Evolutionary conservation across 2,329 filamentous ascomycete genomes (phyloP).

Genomic region (Fusarium sacchari): DNA sequence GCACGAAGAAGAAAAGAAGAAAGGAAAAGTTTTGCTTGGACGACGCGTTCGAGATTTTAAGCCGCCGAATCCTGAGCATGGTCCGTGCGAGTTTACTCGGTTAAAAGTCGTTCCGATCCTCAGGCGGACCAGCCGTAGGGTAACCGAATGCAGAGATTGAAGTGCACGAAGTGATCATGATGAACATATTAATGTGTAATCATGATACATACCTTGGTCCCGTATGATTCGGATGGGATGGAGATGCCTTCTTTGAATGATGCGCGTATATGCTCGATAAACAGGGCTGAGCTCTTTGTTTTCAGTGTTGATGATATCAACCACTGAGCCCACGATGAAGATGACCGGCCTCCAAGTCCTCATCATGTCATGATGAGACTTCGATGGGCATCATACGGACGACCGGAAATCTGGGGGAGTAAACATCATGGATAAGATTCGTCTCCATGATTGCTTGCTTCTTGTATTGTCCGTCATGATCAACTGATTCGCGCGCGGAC

Average conservation of each 20-base stretch:
- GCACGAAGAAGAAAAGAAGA: conserved; percentile 76
- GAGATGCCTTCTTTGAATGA: not conserved
- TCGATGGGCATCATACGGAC: not conserved
- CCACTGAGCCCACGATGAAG: not conserved
- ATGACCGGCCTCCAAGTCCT: too few relatives aligned
- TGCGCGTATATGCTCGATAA: not conserved
- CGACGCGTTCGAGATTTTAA: conserved; percentile 44
- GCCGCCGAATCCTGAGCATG: not conserved
- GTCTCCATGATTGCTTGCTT: not conserved
- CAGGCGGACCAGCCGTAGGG: not conserved
- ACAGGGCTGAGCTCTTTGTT: not conserved
- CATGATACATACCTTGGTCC: not conserved
- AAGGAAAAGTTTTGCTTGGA: conserved; percentile 51
- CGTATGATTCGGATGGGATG: not conserved
- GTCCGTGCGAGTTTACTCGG: conserved; percentile 12
- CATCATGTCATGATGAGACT: not conserved
- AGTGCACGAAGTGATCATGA: not conserved
- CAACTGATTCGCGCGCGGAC: conserved; percentile 1
- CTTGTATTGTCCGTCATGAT: not conserved
- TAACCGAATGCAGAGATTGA: not conserved
- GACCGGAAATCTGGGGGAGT: not conserved
- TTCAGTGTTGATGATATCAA: not conserved
- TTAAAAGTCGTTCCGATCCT: conserved; percentile 8
- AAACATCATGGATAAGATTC: not conserved
- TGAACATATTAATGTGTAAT: not conserved